These are phyloP conservation scores for Luvunga scandens DNA, from an alignment of 345 rosid genomes.

Conservation along the genomic window DNA sequence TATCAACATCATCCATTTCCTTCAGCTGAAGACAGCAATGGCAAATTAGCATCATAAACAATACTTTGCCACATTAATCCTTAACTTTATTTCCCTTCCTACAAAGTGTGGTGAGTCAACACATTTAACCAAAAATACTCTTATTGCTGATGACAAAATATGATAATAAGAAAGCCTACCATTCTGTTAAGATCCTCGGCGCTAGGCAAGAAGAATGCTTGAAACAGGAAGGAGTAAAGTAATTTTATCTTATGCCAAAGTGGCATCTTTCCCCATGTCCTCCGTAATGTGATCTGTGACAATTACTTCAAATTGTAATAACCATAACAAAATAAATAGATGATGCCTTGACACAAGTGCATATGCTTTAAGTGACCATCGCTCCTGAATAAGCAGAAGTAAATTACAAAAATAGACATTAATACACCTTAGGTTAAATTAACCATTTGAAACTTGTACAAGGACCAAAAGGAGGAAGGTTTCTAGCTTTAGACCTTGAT, in stretches of 20 bases:
- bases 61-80: constrained; percentile 4
- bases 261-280: constrained; percentile 90
- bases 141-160: constrained; percentile 1
- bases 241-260: constrained; percentile 84
- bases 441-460: background rate
- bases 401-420: background rate
- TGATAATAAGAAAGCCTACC: constrained; percentile 38
- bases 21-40: constrained; percentile 55
- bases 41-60: constrained; percentile 14
- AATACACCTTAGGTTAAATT: background rate
- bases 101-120: background rate
- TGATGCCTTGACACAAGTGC: background rate
- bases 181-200: constrained; percentile 75
- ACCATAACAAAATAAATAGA: background rate
- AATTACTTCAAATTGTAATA: constrained; percentile 9
- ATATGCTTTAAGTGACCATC: background rate
- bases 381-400: constrained; percentile 1
- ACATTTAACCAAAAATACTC: background rate
- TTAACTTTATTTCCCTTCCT: background rate
- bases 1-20: constrained; percentile 89
- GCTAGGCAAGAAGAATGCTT: constrained; percentile 79
- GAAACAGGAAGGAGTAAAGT: constrained; percentile 59
- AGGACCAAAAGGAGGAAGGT: background rate
- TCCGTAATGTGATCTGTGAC: constrained; percentile 67
- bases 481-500: background rate